Conservation (phyloP, 495 filamentous ascomycete species). For the Neurospora intermedia region DNA sequence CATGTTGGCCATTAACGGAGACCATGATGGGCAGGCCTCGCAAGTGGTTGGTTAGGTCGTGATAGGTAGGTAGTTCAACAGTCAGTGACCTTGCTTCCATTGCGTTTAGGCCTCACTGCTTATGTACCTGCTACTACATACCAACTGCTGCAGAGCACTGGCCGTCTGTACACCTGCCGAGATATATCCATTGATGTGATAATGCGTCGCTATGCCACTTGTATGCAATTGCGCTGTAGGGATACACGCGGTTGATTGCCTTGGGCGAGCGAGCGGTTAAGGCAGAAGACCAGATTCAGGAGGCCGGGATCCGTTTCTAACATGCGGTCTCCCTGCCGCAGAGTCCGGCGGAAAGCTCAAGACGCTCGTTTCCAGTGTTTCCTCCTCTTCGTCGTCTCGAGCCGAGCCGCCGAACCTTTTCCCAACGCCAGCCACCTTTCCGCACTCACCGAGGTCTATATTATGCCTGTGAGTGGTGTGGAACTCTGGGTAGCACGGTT, state of each 20-base stretch:
- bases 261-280: neutral
- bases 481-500: neutral
- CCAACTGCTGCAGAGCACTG: neutral
- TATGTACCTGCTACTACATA: neutral
- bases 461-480: neutral
- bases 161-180: neutral
- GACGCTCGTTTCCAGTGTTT: neutral
- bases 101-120: neutral
- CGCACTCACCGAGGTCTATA: neutral
- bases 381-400: neutral
- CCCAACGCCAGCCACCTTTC: neutral
- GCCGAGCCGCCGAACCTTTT: neutral
- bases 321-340: neutral
- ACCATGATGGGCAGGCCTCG: neutral
- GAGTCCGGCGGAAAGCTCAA: neutral
- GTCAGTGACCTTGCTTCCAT: neutral
- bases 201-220: neutral
- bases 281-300: neutral
- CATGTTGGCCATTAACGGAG: neutral
- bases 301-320: neutral
- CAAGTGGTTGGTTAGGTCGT: neutral
- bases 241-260: neutral
- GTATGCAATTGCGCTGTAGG: neutral
- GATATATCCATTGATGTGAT: neutral
- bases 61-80: neutral